Base-by-base conservation (phyloP, 257 asterid genomes). In the Eucommia ulmoides region DNA sequence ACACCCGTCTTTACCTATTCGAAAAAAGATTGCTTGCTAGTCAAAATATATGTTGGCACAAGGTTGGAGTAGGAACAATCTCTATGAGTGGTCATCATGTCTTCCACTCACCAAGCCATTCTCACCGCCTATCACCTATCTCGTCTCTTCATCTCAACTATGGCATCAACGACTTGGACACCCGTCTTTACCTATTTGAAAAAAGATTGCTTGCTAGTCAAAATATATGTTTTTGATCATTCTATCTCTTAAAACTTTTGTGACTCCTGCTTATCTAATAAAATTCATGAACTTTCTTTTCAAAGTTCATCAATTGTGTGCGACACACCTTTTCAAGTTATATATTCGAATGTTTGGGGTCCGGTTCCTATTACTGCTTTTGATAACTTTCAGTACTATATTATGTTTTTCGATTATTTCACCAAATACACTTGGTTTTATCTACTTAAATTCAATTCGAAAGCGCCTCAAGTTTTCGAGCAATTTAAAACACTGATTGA, bases 211-310 rank as follows among this genome's bases (percentile, higher is more conserved):
- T 19, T 3, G 8, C 24, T 10, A 19, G 10, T 5, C 20, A 19
- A 4, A 19, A 47, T 2, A 19, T 22, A 1, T 7, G 21, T 45
- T 17, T 45, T 3, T 14, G 20, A 45, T 29, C 12, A 5, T 29
- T 29, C 38, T 12, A 5, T 29, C 22, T 45, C 20, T 45, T 1
- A 20, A n/a, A 3, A 18, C 8, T 11, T 18, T 45, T 45, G 50
- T 45, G 50, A 45, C 50, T n/a, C n/a, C 12, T 45, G 9, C 20
- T 20, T 45, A 7, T 14, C 22, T 45, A 7, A 17, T 19, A 45
- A 45, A 20, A 45, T 20, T 45, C 50, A 45, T 45, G 20, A 45
- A 45, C 20, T 45, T 11, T 45, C 50, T 45, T 45, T 45, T 18
- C 8, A 3, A 14, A 17, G 20, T 5, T 45, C 2, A n/a, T 45